Evolutionary conservation across 2,329 filamentous ascomycete species (phyloP).

Genomic region (Aureobasidium sp.): DNA sequence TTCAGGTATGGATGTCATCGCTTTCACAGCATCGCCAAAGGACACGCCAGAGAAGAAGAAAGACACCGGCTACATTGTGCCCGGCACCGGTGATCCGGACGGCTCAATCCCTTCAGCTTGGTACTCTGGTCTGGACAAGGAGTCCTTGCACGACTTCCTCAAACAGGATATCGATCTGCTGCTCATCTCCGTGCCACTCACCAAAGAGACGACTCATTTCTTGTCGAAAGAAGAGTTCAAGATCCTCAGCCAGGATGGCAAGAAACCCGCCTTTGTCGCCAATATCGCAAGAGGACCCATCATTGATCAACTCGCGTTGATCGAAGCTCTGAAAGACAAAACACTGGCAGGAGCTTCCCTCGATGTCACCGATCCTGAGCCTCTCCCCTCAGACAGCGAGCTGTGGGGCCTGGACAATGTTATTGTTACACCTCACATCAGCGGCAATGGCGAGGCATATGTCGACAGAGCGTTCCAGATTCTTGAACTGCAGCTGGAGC

Average conservation of each 20-base stretch:
- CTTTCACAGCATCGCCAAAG: conserved; percentile 65
- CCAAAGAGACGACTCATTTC: conserved; percentile 44
- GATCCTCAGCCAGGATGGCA: conserved; percentile 22
- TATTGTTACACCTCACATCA: conserved; percentile 60
- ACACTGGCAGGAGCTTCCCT: conserved; percentile 59
- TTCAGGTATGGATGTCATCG: conserved; percentile 65
- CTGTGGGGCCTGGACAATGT: conserved; percentile 63
- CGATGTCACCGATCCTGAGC: conserved; percentile 74
- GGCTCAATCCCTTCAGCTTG: conserved; percentile 47
- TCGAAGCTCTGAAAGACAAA: conserved; percentile 50
- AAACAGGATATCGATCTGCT: conserved; percentile 48
- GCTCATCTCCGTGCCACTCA: conserved; percentile 49
- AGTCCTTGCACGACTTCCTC: conserved; percentile 45
- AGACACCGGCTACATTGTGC: conserved; percentile 59
- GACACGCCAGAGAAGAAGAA: conserved; percentile 53
- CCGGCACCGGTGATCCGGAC: conserved; percentile 54
- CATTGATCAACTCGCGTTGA: conserved; percentile 52
- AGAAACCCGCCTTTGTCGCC: conserved; percentile 44
- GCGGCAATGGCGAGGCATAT: conserved; percentile 47
- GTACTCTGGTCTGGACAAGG: conserved; percentile 48
- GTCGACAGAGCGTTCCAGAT: conserved; percentile 49
- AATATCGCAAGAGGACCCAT: conserved; percentile 64
- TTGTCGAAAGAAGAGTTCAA: conserved; percentile 47
- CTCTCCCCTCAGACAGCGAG: conserved; percentile 56
- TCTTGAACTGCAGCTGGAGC: conserved; percentile 47